Base-by-base conservation (phyloP, 768 basidiomycete species). In the Boletus vinaceobasis region DNA sequence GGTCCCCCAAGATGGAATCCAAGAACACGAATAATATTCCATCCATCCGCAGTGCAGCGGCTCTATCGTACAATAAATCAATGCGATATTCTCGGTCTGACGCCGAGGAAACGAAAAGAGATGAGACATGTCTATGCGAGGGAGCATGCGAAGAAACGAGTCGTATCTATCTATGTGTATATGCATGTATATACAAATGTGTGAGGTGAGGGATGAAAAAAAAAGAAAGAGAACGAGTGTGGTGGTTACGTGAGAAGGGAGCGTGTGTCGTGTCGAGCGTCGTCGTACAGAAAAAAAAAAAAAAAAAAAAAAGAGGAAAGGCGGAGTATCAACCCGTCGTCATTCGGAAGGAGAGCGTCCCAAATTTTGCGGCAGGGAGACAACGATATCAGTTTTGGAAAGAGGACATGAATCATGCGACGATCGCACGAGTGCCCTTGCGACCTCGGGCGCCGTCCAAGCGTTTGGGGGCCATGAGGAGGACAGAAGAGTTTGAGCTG, bases 11-110 rank as follows among this genome's bases (percentile, higher is more conserved):
- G 37, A 35, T 26, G n/a, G 40, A 37, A 65, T 46, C 61, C 66
- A 66, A 67, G 64, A 67, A 58, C 59, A 36, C 60, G 32, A 66
- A 68, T 65, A 57, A 55, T 65, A 69, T 69, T 69, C 68, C 68
- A 67, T 68, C 67, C 67, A 37, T 68, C 58, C 65, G 66, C 62
- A 54, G 10, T 29, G 44, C 2, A 13, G 56, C 58, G 56, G 52
- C 50, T 69, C 63, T 69, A 69, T 65, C 61, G 68, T 69, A 69
- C 68, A 69, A 70, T 71, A 68, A 71, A 59, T 68, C 67, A 68
- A 69, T 71, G 69, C 69, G 57, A 68, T 60, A 67, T 58, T 66
- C 57, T 65, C 69, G 56, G 50, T 19, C 21, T 43, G 48, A 43
- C 27, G n/a, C 58, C 52, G 53, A 60, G 56, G 26, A 38, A 39